phyloP scores from a whole-genome alignment of 176 grass and related monocot genomes.

The Alopecurus myosuroides region DNA sequence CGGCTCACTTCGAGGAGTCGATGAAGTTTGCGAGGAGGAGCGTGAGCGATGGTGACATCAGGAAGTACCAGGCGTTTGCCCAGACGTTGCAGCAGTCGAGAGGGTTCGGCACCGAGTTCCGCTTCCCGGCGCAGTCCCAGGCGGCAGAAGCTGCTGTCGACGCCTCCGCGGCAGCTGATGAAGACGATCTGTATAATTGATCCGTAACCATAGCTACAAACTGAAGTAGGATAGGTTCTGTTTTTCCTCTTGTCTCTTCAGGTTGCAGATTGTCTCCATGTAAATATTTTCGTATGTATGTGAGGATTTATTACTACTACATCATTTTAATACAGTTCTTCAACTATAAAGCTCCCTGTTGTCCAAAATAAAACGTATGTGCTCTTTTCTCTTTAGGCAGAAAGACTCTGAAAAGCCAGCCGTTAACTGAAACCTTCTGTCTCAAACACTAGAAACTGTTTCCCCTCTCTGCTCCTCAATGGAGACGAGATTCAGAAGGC shows the following conservation, averaged over 20 bases:
- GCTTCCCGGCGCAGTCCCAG: constrained; percentile 26
- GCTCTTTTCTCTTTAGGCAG: no score
- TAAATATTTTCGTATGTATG: background rate
- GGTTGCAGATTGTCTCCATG: background rate
- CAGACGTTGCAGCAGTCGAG: constrained; percentile 61
- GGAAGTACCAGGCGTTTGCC: constrained; percentile 71
- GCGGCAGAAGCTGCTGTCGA: constrained; percentile 8
- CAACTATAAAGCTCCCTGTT: background rate
- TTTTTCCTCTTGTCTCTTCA: background rate
- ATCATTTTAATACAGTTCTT: background rate
- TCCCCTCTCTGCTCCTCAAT: no score
- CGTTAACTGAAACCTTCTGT: no score
- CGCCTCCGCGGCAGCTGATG: background rate
- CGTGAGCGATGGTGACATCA: constrained; percentile 42
- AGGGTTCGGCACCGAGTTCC: constrained; percentile 55
- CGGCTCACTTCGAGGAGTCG: constrained; percentile 50
- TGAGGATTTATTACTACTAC: background rate
- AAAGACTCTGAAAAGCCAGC: no score
- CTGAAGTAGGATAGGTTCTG: background rate
- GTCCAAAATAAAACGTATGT: no score
- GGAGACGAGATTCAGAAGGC: no score
- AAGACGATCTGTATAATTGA: constrained; percentile 52
- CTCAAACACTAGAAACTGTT: no score
- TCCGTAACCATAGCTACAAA: background rate
- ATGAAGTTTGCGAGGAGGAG: constrained; percentile 53